These are phyloP conservation scores for Carex kokanica DNA, from an alignment of 176 grass and related monocot genomes.

Conservation along the genomic window DNA sequence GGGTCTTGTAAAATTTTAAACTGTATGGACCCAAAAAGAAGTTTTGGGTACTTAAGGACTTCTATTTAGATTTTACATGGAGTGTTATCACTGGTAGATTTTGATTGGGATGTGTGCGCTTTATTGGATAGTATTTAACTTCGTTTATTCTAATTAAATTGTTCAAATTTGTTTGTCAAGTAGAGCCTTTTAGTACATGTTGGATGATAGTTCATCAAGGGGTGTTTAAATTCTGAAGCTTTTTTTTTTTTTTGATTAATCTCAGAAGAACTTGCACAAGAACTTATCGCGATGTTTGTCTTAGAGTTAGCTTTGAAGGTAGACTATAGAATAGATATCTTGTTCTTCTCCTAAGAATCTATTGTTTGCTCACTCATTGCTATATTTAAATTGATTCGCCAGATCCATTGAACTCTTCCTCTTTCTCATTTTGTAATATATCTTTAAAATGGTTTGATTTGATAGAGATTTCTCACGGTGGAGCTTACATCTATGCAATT, in stretches of 20 bases:
- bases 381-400: constrained; percentile 16
- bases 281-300: constrained; percentile 79
- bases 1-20: not conserved
- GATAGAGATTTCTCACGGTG: constrained; percentile 61
- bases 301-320: constrained; percentile 76
- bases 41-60: not conserved
- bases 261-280: constrained; percentile 62
- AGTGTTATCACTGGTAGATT: not conserved
- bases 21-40: not conserved
- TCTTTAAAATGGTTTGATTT: constrained; percentile 18
- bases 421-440: constrained; percentile 1
- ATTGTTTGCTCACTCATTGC: not conserved
- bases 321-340: not conserved
- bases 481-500: constrained; percentile 43
- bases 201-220: not conserved
- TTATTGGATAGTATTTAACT: not conserved
- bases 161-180: constrained; percentile 10
- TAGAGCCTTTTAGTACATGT: not conserved
- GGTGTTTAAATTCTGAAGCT: constrained; percentile 3
- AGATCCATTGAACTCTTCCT: not conserved
- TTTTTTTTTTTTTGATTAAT: constrained; percentile 23
- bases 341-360: constrained; percentile 14
- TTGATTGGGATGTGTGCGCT: not conserved
- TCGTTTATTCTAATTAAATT: not conserved
- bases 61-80: not conserved